phyloP scores from a whole-genome alignment of 192 early-diverging fungal genomes.

The Gigaspora rosea region DNA sequence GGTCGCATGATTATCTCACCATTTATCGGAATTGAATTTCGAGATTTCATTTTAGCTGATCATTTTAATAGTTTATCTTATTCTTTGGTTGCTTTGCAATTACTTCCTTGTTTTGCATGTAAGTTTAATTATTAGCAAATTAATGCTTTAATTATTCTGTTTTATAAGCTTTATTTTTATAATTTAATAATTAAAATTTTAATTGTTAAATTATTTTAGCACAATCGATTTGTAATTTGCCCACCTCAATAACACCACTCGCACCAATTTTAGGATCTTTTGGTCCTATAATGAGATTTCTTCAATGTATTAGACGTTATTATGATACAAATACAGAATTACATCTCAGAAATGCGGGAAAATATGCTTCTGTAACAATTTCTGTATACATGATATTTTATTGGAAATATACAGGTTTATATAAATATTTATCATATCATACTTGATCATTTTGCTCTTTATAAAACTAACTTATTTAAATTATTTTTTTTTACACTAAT shows the following conservation, averaged over 20 bases:
- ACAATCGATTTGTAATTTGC: constrained; percentile 35
- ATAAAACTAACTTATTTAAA: too few species aligned
- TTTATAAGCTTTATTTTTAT: too few species aligned
- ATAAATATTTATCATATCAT: constrained; percentile 25
- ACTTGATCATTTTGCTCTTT: background rate
- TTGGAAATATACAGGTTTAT: constrained; percentile 34
- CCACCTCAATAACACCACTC: constrained; percentile 16
- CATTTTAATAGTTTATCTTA: constrained; percentile 74
- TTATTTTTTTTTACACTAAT: constrained; percentile 20
- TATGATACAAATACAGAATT: constrained; percentile 57
- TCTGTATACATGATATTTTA: constrained; percentile 50
- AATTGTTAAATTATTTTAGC: constrained; percentile 1
- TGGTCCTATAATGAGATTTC: constrained; percentile 69
- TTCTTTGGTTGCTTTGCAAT: constrained; percentile 59
- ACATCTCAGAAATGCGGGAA: constrained; percentile 66
- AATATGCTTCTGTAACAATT: constrained; percentile 56
- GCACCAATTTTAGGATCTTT: constrained; percentile 63
- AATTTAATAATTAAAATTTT: background rate
- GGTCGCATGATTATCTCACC: constrained; percentile 59
- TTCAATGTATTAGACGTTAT: constrained; percentile 77
- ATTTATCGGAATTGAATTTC: constrained; percentile 67
- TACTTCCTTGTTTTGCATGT: constrained; percentile 51
- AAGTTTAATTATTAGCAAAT: background rate
- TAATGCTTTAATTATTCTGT: too few species aligned
- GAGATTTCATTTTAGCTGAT: constrained; percentile 83